These are phyloP conservation scores for Clarireedia homoeocarpa DNA, from an alignment of 2,329 filamentous ascomycete species.

Conservation along the genomic window DNA sequence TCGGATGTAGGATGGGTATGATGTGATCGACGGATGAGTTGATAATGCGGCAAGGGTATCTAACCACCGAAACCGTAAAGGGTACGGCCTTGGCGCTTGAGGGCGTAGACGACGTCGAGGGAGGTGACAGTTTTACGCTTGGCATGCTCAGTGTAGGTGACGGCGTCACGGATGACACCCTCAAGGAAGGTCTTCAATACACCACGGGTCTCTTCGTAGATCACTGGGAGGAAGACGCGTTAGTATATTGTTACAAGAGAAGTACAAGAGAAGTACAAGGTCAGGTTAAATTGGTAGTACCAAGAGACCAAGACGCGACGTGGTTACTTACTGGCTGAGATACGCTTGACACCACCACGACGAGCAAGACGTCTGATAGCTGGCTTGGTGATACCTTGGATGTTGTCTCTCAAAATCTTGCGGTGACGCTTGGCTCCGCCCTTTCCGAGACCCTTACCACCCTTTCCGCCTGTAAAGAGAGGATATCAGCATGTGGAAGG, in stretches of 20 bases:
- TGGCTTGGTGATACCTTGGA: conserved; percentile 98
- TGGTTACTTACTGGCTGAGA: conserved; percentile 70
- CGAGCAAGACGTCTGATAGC: conserved; percentile 96
- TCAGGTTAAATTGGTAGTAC: conserved; percentile 52
- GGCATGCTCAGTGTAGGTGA: conserved; percentile 52
- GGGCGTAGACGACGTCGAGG: conserved; percentile 57
- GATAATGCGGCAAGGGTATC: too few relatives aligned
- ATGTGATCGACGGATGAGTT: conserved; percentile 54
- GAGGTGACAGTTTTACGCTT: conserved; percentile 69
- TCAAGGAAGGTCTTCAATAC: conserved; percentile 80
- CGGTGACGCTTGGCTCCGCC: conserved; percentile 97
- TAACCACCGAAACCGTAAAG: conserved; percentile 64
- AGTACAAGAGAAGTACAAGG: background rate
- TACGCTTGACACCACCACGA: conserved; percentile 99
- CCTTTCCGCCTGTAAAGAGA: conserved; percentile 36
- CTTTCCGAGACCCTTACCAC: conserved; percentile 97
- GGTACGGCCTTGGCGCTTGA: conserved; percentile 59
- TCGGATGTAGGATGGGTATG: conserved; percentile 45
- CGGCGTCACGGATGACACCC: conserved; percentile 59
- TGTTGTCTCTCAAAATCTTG: conserved; percentile 99
- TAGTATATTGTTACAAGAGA: too few relatives aligned
- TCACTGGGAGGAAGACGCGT: conserved; percentile 41
- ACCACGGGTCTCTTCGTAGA: conserved; percentile 77
- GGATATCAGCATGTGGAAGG: conserved; percentile 16
- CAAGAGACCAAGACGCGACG: conserved; percentile 24